Evolutionary conservation across 129 eudicot genomes (phyloP), one percentile per base, ranked within the genome.

Genomic region (Pittosporum tobira): DNA sequence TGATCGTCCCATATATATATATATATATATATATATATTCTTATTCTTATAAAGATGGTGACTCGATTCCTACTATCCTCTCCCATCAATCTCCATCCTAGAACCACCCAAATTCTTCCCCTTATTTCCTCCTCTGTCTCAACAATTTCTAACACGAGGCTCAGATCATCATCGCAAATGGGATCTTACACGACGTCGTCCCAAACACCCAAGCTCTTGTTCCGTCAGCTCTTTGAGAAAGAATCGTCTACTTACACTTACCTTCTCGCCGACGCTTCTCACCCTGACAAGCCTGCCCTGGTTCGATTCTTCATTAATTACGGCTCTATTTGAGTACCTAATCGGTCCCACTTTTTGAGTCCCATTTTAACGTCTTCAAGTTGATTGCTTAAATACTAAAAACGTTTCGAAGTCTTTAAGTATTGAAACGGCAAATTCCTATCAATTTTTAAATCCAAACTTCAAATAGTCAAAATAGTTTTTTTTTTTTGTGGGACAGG

Each of bases 171-270:
- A n/a, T n/a, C n/a, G n/a, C 82, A 70, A 59, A 82, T 82, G 95
- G 84, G 50, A 38, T 65, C 75, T n/a, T 77, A 79, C 52, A 22
- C 88, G 69, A 84, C 95, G 58, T 68, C 73, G 73, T 75, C 83
- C 19, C 56, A 65, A 2, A 29, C 59, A 1, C 53, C 73, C n/a
- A 83, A 60, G 68, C 61, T 83, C 61, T 51, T 91, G 67, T 83
- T 91, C 65, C 87, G 96, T 29, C 98, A 91, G 87, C 72, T 91
- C 34, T 91, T 91, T 57, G 98, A 86, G 88, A 86, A 91, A 79
- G 98, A 91, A 13, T 91, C 95, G 4, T 86, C 90, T 28, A 91
- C 98, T 61, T 91, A 83, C 37, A 91, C 98, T 23, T 91, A 91
- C 74, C 90, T 91, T 57, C 94, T 91, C 25, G 98, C 98, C 45